Base-by-base conservation (phyloP, 2,329 filamentous ascomycete species). In the Lithohypha guttulata region DNA sequence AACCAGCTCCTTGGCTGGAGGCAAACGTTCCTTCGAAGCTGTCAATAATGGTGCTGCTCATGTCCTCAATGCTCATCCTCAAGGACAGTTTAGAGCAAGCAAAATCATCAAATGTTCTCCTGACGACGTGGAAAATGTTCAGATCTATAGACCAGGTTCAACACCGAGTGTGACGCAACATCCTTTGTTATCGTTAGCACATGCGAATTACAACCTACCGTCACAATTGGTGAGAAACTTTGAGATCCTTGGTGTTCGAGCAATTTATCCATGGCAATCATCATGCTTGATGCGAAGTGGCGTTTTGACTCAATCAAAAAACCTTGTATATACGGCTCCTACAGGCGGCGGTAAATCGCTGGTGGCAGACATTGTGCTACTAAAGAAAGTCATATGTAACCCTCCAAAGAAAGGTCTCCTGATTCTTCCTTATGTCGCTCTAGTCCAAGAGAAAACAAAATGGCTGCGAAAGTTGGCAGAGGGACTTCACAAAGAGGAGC, bases 221-320 rank as follows among this genome's bases (percentile, higher is more conserved):
- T 48, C 59, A 0, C 58, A 65, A 17, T 61, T 86, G 26, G 71
- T 82, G 2, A 59, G 65, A 13, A 86, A 85, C 51, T 72, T 86
- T 52, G 68, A 66, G 33, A 60, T 64, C 0, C 63, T 82, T 26
- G 81, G 81, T n/a, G 80, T 87, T 41, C 71, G 66, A 27, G 72
- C 70, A 47, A 86, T 86, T 43, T 86, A 86, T 51, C 78, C 79
- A 2, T 87, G 82, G 82, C 82, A 86, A 58, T 80, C 80, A 35
- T 75, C 77, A 42, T 87, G 82, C 52, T 65, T 87, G 6, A 64
- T 80, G 38, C 75, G 76, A 0, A 75, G 73, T 3, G 79, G 80
- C 0, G 65, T 85, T 13, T 63, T 87, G 9, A 57, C 63, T 4
- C 81, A 81, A 11, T 65, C 73, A 35, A 74, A 69, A 46, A 85